Conservation (phyloP, 2,329 filamentous ascomycete genomes). For the Pyricularia pennisetigena region DNA sequence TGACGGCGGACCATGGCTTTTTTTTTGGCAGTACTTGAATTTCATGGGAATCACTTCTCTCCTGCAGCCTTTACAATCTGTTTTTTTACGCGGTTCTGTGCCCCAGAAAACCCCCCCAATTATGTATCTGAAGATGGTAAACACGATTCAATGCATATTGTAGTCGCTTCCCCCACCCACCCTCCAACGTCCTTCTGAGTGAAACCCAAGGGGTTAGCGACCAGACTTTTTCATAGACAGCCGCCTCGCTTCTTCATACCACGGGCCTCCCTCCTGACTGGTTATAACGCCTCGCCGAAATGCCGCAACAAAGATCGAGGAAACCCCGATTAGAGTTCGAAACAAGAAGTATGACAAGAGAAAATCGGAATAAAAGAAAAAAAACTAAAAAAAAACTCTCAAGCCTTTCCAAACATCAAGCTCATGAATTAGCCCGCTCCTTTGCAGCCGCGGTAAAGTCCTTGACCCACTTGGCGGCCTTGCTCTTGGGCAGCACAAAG, state of each 20-base stretch:
- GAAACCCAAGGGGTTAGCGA: not conserved
- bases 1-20: too few species aligned
- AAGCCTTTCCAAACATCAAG: not conserved
- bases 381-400: not conserved
- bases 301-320: not conserved
- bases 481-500: slow-evolving; percentile 66
- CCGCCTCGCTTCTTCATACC: not conserved
- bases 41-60: not conserved
- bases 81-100: not conserved
- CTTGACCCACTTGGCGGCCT: slow-evolving; percentile 60
- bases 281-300: not conserved
- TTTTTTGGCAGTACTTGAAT: not conserved
- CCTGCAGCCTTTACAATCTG: not conserved
- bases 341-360: too few species aligned
- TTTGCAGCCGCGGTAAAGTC: slow-evolving; percentile 48
- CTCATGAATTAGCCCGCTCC: not conserved
- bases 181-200: not conserved
- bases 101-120: not conserved
- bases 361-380: too few species aligned
- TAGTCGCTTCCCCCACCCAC: not conserved
- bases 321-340: not conserved
- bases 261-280: not conserved
- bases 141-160: too few species aligned
- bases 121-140: not conserved
- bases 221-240: not conserved